Conservation (phyloP, 768 basidiomycete genomes). For the Mycena sanguinolenta region DNA sequence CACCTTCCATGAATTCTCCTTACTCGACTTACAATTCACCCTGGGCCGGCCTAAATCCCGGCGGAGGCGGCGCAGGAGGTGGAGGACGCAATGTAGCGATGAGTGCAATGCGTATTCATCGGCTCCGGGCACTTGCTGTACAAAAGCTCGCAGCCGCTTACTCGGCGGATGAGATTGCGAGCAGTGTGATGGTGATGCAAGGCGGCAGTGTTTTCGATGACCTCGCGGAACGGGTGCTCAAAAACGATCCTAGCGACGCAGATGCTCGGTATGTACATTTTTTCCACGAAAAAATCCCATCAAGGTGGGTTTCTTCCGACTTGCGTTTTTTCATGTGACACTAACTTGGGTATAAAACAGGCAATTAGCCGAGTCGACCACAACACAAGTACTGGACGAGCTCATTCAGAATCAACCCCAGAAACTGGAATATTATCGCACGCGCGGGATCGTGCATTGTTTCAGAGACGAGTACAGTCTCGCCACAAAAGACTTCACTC, state of each 20-base stretch:
- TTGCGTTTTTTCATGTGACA: conserved; percentile 11
- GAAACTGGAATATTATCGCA: conserved; percentile 86
- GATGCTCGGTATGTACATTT: conserved; percentile 72
- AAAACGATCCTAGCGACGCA: conserved; percentile 55
- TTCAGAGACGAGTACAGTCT: conserved; percentile 86
- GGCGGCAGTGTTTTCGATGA: conserved; percentile 94
- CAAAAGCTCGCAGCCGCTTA: conserved; percentile 91
- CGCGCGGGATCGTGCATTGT: conserved; percentile 91
- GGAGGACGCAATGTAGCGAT: conserved; percentile 83
- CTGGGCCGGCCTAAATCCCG: conserved; percentile 78
- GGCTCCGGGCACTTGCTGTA: conserved; percentile 84
- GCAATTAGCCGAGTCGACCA: conserved; percentile 88
- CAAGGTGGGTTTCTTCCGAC: conserved; percentile 63
- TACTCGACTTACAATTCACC: conserved; percentile 45
- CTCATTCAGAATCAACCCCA: conserved; percentile 82
- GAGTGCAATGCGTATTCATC: conserved; percentile 88
- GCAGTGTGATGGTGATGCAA: conserved; percentile 96
- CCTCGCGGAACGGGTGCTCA: conserved; percentile 89
- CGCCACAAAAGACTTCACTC: conserved; percentile 85
- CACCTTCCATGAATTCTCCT: conserved; percentile 31
- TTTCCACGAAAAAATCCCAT: conserved; percentile 96
- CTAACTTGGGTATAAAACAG: conserved; percentile 53
- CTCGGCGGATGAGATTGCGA: conserved; percentile 89
- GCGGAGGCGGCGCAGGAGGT: conserved; percentile 55
- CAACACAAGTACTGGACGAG: conserved; percentile 82